Conservation (phyloP, 169 alveolate species). For the Plasmodium fragile region DNA sequence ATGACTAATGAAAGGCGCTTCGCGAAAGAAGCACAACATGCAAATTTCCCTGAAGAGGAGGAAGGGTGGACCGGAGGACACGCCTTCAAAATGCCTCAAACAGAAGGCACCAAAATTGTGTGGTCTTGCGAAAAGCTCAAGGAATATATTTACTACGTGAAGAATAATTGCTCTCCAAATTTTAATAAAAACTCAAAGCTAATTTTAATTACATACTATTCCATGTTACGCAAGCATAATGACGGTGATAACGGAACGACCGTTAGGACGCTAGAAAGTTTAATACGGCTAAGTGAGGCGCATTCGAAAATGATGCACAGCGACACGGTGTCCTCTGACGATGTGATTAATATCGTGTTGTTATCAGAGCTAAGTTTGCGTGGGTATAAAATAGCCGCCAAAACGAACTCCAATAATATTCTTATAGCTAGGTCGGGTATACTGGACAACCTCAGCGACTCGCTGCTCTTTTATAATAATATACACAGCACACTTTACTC, state of each 20-base stretch:
- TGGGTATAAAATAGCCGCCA: conserved; percentile 53
- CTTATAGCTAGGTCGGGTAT: conserved; percentile 56
- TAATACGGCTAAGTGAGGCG: conserved; percentile 94
- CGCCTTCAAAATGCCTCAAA: background rate
- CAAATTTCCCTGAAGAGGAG: background rate
- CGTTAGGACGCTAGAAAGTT: conserved; percentile 91
- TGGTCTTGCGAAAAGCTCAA: conserved; percentile 77
- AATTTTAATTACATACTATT: conserved; percentile 77
- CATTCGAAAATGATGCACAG: conserved; percentile 92
- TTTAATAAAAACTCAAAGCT: conserved; percentile 66
- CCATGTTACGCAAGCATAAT: conserved; percentile 45
- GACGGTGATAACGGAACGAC: conserved; percentile 90
- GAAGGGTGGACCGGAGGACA: background rate
- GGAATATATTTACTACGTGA: conserved; percentile 77
- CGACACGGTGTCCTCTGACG: conserved; percentile 83
- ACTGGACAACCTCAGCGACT: conserved; percentile 10
- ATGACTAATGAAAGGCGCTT: background rate
- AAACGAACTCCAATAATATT: conserved; percentile 23
- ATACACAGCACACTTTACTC: conserved; percentile 15
- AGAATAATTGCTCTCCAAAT: conserved; percentile 72
- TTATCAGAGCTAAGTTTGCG: conserved; percentile 58
- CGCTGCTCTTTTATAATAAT: conserved; percentile 16
- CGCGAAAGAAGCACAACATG: background rate
- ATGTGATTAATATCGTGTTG: conserved; percentile 81
- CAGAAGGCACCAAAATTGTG: background rate